Percentiles rank a stretch among this genome's conserved stretches.
These are phyloP conservation scores for Fusarium virguliforme DNA, from an alignment of 2,329 filamentous ascomycete species.

Conservation along the genomic window DNA sequence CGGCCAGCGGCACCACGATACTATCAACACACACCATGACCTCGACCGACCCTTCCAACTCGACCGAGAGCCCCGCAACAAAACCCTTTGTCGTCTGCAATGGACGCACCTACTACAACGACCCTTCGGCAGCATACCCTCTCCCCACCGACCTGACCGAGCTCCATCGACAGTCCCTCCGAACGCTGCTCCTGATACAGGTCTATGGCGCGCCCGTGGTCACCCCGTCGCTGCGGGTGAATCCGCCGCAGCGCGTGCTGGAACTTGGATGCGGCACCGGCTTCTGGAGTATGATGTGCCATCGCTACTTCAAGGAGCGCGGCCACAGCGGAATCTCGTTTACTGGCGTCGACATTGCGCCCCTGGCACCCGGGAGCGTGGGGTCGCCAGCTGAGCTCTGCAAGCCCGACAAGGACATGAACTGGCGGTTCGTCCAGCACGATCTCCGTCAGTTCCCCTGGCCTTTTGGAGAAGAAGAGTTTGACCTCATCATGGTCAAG, in stretches of 20 bases:
- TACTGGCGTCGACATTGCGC: slow-evolving; percentile 86
- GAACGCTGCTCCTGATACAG: slow-evolving; percentile 85
- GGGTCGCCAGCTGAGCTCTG: slow-evolving; percentile 55
- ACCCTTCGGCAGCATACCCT: slow-evolving; percentile 82
- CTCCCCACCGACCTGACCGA: slow-evolving; percentile 90
- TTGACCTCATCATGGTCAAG: slow-evolving; percentile 91
- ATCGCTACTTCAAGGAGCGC: slow-evolving; percentile 80
- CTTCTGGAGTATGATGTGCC: slow-evolving; percentile 92
- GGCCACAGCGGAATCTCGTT: slow-evolving; percentile 82
- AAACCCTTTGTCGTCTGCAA: slow-evolving; percentile 80
- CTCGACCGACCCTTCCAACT: slow-evolving; percentile 64
- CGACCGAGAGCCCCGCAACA: slow-evolving; percentile 60
- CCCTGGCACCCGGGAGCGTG: slow-evolving; percentile 69
- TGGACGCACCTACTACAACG: slow-evolving; percentile 86
- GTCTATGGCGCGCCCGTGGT: slow-evolving; percentile 87
- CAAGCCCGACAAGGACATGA: slow-evolving; percentile 79
- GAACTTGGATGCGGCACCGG: slow-evolving; percentile 91
- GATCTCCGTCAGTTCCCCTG: slow-evolving; percentile 83
- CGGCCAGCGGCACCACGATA: slow-evolving; percentile 62
- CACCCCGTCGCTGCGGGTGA: slow-evolving; percentile 75
- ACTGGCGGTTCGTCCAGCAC: slow-evolving; percentile 91
- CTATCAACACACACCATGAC: slow-evolving; percentile 64
- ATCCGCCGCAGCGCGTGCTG: slow-evolving; percentile 82
- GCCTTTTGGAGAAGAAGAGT: slow-evolving; percentile 84
- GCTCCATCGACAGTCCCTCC: slow-evolving; percentile 88